Evolutionary conservation across 1,139 yeast species (phyloP), one percentile per base, ranked within the genome.

Genomic region (Meyerozyma smithsonii): DNA sequence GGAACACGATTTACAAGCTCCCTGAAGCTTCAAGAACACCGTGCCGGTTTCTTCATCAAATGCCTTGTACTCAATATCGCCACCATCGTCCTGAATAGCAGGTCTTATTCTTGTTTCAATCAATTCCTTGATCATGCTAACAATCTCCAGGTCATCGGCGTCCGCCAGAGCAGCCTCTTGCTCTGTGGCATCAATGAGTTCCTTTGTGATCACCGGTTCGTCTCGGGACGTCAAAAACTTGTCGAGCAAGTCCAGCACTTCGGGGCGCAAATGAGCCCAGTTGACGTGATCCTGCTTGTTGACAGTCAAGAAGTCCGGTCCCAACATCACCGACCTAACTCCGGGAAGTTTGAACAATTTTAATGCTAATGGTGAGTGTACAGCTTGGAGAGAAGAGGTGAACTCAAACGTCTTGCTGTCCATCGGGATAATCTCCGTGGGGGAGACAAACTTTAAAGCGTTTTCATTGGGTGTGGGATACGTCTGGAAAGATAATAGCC

Each of bases 101-200:
- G 99, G 98, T 52, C 97, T 78, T 45, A 92, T 90, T 53, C 97
- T 78, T 4, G 99, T 92, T 54, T 87, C 90, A 42, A 92, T 84
- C 39, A 92, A 72, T 60, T 92, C 99, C 54, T 90, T 89, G 54
- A 92, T 89, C 87, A 92, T 84, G 11, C 85, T 77, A 39, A 92
- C 89, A 2, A 90, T 79, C 58, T 84, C 94, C 26, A 44, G 47
- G 42, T 79, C 81, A 46, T 84, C 92, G 10, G 81, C 84, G 14
- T 80, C 84, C 36, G 65, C 55, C 20, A 68, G 69, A 30, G 61
- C 69, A 0, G 72, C 66, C 42, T 75, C 79, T 20, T 59, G 56
- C 28, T 68, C 64, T 15, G 59, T 55, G 37, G 60, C 57, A 4
- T 62, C 69, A 4, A 68, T 44, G 36, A 74, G 62, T 34, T 74